A percentile compares a stretch with the other conserved stretches of the same genome.
phyloP scores from a whole-genome alignment of 2,329 filamentous ascomycete species.

The Teratosphaeria pseudoeucalypti region DNA sequence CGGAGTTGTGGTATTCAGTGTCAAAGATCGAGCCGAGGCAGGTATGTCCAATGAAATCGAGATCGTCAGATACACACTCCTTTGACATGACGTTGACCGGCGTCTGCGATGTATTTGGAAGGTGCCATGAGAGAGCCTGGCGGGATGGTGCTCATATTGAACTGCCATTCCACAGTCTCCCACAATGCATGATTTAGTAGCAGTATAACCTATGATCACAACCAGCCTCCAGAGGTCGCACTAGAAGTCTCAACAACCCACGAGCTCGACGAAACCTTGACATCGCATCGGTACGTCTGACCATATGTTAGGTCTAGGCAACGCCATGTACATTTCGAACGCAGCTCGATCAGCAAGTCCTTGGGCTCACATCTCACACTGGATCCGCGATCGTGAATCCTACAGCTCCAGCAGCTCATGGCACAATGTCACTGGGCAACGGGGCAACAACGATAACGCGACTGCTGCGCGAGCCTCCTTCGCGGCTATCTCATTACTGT shows the following conservation, averaged over 20 bases:
- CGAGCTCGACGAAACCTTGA: not conserved
- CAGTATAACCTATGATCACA: not conserved
- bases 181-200: not conserved
- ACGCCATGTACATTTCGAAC: not conserved
- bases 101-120: not conserved
- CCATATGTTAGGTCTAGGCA: not conserved
- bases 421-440: not conserved
- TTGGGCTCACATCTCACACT: not conserved
- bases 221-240: not conserved
- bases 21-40: not conserved
- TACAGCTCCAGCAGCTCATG: not conserved
- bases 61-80: not conserved
- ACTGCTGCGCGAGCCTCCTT: slow-evolving; percentile 1
- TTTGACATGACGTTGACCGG: not conserved
- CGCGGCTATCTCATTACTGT: slow-evolving; percentile 11
- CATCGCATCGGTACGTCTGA: not conserved
- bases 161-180: not conserved
- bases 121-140: not conserved
- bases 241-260: not conserved
- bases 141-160: not conserved
- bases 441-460: slow-evolving; percentile 1
- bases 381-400: not conserved
- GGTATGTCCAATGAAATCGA: not conserved
- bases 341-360: not conserved
- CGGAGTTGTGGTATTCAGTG: not conserved